Base-by-base conservation (phyloP, 192 early-diverging fungal species). In the Phlyctochytrium planicorne region DNA sequence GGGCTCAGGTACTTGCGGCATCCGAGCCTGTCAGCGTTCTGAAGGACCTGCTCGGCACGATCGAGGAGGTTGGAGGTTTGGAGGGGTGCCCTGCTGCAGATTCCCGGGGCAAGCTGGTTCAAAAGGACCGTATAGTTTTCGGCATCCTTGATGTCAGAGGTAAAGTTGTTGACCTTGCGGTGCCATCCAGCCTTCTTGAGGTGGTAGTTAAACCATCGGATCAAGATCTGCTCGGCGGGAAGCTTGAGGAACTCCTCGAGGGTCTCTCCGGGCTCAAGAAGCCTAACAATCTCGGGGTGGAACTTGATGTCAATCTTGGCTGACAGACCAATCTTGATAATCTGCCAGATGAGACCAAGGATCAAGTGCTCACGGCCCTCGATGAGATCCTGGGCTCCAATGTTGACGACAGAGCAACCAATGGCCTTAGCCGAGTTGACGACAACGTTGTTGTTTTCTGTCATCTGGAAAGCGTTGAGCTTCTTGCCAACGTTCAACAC, bases 161-260 rank as follows among this genome's bases (percentile, higher is more conserved):
- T 88, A 76, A 99, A 96, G 84, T 99, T 99, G 24, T 81, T 82
- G 30, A 99, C 94, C 52, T 81, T 81, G 33, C 92, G 81, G 47
- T 83, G 69, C 90, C 93, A 97, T 32, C 90, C 90, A 36, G 94
- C 94, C 60, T 92, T 92, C 63, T 94, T 95, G 69, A 99, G 75
- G 72, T 99, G 97, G 83, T 95, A 99, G 82, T 99, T 99, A 85
- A 98, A 95, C 97, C 97, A 99, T 65, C 97, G 82, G 75, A 99
- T 82, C 70, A 99, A 82, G 72, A 99, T 98, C 65, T 94, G 93
- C 70, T 99, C 97, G 31, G 93, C 90, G 30, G 97, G 95, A 52
- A 99, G 84, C 69, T 92, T 90, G 33, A 97, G 78, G 74, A 98
- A 94, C 61, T 96, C 89, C 68, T 98, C 96, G 24, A 99, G 83